These are phyloP conservation scores for Thuja plicata DNA, from an alignment of 83 land plant species.

Conservation along the genomic window DNA sequence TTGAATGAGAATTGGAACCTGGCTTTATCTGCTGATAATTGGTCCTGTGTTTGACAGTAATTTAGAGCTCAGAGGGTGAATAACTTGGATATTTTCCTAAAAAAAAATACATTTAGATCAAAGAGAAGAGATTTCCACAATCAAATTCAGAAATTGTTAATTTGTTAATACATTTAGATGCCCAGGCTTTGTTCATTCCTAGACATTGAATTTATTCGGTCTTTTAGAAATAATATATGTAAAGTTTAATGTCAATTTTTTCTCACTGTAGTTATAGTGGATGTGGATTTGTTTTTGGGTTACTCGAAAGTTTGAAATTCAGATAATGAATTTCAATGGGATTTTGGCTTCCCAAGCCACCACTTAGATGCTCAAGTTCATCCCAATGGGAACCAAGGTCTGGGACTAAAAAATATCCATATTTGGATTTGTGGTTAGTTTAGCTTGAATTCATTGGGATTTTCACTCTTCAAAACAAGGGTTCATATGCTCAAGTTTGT, in stretches of 20 bases:
- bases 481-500: neutral
- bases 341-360: neutral
- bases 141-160: too few relatives aligned
- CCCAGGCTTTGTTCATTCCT: neutral
- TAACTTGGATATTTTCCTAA: neutral
- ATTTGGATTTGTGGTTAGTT: neutral
- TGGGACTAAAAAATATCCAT: too few relatives aligned
- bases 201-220: neutral
- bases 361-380: neutral
- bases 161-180: too few relatives aligned
- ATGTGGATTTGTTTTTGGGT: neutral
- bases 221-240: neutral
- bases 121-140: too few relatives aligned
- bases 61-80: neutral
- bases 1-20: too few relatives aligned
- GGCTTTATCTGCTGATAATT: too few relatives aligned
- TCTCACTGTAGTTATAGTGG: neutral
- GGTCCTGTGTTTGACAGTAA: too few relatives aligned
- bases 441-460: neutral
- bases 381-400: neutral
- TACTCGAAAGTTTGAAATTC: neutral
- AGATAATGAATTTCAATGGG: neutral
- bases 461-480: neutral
- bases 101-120: too few relatives aligned
- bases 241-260: neutral